These are phyloP conservation scores for Sphaerosporella brunnea DNA, from an alignment of 495 filamentous ascomycete genomes.

Conservation along the genomic window DNA sequence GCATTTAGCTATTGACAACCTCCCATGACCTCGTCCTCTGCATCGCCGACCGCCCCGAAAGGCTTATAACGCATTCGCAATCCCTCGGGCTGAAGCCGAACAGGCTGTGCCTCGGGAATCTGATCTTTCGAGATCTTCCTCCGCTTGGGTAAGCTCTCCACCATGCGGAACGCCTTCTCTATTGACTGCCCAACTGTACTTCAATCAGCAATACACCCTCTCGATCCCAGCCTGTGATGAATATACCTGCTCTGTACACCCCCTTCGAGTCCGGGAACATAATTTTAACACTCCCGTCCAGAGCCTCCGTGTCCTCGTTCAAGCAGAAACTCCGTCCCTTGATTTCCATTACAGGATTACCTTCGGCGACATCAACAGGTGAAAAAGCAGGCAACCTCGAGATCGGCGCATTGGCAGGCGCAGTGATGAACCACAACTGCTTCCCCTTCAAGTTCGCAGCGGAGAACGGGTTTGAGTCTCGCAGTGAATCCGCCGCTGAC, in stretches of 20 bases:
- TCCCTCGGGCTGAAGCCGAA: slow-evolving; percentile 20
- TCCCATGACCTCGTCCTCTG: slow-evolving; percentile 7
- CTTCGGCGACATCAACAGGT: slow-evolving; percentile 16
- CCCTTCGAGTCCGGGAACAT: slow-evolving; percentile 12
- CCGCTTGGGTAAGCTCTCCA: slow-evolving; percentile 12
- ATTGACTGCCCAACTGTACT: slow-evolving; percentile 10
- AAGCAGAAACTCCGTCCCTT: slow-evolving; percentile 12
- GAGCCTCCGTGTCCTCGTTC: slow-evolving; percentile 4
- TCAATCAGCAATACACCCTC: slow-evolving; percentile 1
- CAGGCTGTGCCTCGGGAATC: slow-evolving; percentile 1
- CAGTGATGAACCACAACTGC: slow-evolving; percentile 21
- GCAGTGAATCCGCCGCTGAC: not conserved
- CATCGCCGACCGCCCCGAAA: slow-evolving; percentile 18
- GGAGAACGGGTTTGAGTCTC: slow-evolving; percentile 16
- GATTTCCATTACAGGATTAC: slow-evolving; percentile 13
- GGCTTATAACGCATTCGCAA: slow-evolving; percentile 20
- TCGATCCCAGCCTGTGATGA: too few species aligned
- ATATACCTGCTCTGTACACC: slow-evolving; percentile 11
- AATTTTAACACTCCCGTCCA: slow-evolving; percentile 4
- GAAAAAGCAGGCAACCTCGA: slow-evolving; percentile 9
- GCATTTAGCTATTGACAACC: too few species aligned
- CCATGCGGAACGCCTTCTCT: slow-evolving; percentile 13
- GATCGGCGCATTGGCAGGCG: slow-evolving; percentile 14
- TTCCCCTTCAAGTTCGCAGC: slow-evolving; percentile 18
- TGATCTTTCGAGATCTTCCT: not conserved